Evolutionary conservation across 164 flowering plant genomes (phyloP).

Genomic region (Stephania yunnanensis): DNA sequence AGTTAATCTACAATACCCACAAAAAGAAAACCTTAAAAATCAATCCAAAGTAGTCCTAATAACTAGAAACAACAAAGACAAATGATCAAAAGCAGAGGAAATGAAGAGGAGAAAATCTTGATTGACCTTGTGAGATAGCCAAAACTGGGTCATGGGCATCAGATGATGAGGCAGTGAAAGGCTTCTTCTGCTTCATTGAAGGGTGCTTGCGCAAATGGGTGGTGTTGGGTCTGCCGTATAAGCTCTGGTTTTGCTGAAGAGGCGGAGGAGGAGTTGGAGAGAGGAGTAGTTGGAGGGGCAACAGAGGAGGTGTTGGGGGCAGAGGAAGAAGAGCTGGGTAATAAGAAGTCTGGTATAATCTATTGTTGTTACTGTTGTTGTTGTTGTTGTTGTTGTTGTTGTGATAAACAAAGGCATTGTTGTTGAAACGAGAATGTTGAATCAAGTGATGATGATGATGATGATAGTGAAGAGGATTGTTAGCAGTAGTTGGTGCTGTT

Average conservation of each 20-base stretch:
- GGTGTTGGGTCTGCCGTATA: constrained; percentile 31
- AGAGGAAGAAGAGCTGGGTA: constrained; percentile 65
- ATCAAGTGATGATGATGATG: constrained; percentile 22
- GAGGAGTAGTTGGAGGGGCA: too few relatives aligned
- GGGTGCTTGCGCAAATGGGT: constrained; percentile 41
- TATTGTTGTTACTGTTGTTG: constrained; percentile 15
- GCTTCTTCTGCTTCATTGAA: constrained; percentile 33
- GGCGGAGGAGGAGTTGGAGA: constrained; percentile 46
- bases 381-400: too few relatives aligned
- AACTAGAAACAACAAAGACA: background rate
- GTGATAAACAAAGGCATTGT: constrained; percentile 31
- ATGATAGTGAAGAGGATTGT: constrained; percentile 16
- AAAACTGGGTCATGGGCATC: constrained; percentile 30
- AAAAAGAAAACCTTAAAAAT: background rate
- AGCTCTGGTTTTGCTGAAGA: constrained; percentile 34
- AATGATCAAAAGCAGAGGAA: background rate
- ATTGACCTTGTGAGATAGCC: constrained; percentile 38
- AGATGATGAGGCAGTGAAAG: constrained; percentile 45
- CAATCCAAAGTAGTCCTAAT: background rate
- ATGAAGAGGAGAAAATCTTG: background rate
- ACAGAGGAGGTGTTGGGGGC: constrained; percentile 18
- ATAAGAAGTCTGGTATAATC: constrained; percentile 20
- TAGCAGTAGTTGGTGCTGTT: background rate
- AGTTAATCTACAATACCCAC: background rate
- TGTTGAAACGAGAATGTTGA: constrained; percentile 26